Evolutionary conservation across 1,284 basidiomycete species (phyloP), one percentile per base, ranked within the genome.

Genomic region (Schizophyllum amplum): DNA sequence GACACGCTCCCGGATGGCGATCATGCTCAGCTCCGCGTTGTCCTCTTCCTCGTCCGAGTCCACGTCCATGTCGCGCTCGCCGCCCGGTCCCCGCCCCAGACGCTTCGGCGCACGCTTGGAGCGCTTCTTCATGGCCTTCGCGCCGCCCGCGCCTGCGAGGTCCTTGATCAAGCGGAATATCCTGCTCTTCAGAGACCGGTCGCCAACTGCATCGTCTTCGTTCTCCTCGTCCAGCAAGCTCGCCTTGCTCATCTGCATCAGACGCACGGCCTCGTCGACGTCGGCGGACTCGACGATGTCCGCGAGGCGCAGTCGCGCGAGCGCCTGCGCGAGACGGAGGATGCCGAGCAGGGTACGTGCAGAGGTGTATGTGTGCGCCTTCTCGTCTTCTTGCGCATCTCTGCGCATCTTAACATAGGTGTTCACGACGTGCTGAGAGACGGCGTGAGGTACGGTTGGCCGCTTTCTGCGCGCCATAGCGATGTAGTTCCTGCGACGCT

Each of bases 201-300:
- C 95, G 20, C 80, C 79, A 51, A 86, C 86, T 33, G 73, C 73
- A 25, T 83, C 83, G 27, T 81, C 82, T 46, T 82, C 81, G 20
- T 87, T 83, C 55, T 84, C 81, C 48, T 95, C 91, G 52, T 93
- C 90, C 60, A 86, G 79, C 63, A 99, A 75, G 65, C 85, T 91
- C 64, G 92, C 90, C 72, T 99, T 99, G 73, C 90, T 93, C 61
- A 92, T 93, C 62, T 96, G 93, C 92, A 99, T 98, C 61, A 99
- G 76, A 33, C 97, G 86, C 58, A 99, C 75, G 1, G 97, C 97
- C 74, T 99, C 97, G 69, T 99, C 94, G 4, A 99, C 95, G 68
- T 99, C 97, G 54, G 82, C 80, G 59, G 87, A 82, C 53, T 86
- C 85, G 24, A 99, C 97, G 6, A 74, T 72, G 64, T 87, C 82